phyloP scores from a whole-genome alignment of 129 eudicot species.

The Flaveria robusta region DNA sequence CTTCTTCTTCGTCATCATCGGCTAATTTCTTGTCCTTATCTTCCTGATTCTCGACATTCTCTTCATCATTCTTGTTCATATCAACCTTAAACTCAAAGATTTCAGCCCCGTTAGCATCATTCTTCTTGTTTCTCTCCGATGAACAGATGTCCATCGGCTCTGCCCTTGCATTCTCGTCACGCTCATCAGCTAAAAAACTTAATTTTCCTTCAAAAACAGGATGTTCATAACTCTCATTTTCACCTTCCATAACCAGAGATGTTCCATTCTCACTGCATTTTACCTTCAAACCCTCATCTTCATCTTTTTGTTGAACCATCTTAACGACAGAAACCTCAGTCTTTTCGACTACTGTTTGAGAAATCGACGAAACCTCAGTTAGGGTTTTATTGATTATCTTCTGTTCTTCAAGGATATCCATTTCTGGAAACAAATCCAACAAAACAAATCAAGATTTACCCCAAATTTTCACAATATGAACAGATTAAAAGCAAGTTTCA shows the following conservation, averaged over 20 bases:
- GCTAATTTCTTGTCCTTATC: neutral
- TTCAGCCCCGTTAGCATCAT: neutral
- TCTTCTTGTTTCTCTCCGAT: constrained; percentile 5
- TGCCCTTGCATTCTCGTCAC: neutral
- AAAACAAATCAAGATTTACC: neutral
- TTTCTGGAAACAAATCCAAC: constrained; percentile 29
- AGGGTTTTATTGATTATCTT: constrained; percentile 26
- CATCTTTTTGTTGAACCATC: neutral
- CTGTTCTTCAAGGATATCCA: constrained; percentile 34
- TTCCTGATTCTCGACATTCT: constrained; percentile 7
- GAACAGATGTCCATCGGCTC: constrained; percentile 5
- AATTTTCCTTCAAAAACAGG: too few species aligned
- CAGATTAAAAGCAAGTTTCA: neutral
- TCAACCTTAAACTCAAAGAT: constrained; percentile 10
- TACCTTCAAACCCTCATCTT: constrained; percentile 20
- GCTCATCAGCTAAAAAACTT: neutral
- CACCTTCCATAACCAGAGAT: constrained; percentile 19
- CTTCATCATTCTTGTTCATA: neutral
- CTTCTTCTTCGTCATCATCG: constrained; percentile 26
- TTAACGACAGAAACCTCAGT: constrained; percentile 19
- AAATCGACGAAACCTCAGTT: constrained; percentile 11
- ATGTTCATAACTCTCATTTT: too few species aligned
- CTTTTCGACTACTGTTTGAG: constrained; percentile 7
- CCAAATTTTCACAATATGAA: neutral
- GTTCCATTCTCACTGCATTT: constrained; percentile 12